These are phyloP conservation scores for Teratosphaeriaceae sp. DNA, from an alignment of 2,329 filamentous ascomycete genomes.

Conservation along the genomic window DNA sequence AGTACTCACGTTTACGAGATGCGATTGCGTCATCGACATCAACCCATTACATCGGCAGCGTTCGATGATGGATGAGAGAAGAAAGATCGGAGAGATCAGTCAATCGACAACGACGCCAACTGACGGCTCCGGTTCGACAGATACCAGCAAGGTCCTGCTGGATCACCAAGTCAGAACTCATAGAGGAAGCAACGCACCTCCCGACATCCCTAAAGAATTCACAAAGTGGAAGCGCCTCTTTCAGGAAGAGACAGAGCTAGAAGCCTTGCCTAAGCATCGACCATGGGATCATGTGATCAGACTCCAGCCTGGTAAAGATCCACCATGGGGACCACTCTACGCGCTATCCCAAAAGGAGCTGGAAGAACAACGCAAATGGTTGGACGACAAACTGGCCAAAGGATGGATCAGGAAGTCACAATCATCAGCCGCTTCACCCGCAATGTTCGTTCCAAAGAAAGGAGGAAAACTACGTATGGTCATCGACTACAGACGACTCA, in stretches of 20 bases:
- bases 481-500: constrained; percentile 22
- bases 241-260: constrained; percentile 10
- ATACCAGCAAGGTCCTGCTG: constrained; percentile 5
- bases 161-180: constrained; percentile 4
- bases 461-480: constrained; percentile 14
- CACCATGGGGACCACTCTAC: constrained; percentile 11
- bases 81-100: constrained; percentile 6
- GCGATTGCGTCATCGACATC: constrained; percentile 6
- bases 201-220: constrained; percentile 10
- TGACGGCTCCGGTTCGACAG: constrained; percentile 4
- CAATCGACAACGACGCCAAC: constrained; percentile 3
- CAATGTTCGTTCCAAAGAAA: constrained; percentile 22
- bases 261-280: constrained; percentile 11
- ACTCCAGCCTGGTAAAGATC: constrained; percentile 9
- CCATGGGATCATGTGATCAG: constrained; percentile 13
- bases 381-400: constrained; percentile 7
- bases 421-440: constrained; percentile 8
- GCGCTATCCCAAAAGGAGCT: constrained; percentile 9
- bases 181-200: constrained; percentile 3
- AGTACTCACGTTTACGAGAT: constrained; percentile 13
- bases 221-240: constrained; percentile 12
- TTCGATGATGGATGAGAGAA: constrained; percentile 10
- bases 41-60: constrained; percentile 6
- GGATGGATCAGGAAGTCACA: constrained; percentile 8
- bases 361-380: constrained; percentile 4